Evolutionary conservation across 345 rosid species (phyloP).

Genomic region (Carallia pectinifolia): DNA sequence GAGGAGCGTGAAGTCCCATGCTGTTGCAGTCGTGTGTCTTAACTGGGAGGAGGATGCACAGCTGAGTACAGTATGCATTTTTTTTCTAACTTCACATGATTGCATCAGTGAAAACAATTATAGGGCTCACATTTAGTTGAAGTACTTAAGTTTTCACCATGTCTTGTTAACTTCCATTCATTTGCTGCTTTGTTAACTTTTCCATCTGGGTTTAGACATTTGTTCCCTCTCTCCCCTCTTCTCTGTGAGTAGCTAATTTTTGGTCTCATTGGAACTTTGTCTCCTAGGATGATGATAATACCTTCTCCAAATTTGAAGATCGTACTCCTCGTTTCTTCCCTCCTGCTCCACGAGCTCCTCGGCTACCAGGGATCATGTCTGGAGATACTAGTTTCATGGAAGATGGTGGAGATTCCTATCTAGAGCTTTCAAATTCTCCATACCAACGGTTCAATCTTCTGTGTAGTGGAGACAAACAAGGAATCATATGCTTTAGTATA

Average conservation of each 20-base stretch:
- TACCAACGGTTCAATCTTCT: constrained; percentile 81
- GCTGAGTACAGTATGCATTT: constrained; percentile 37
- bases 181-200: constrained; percentile 5
- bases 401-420: constrained; percentile 77
- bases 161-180: background rate
- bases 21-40: constrained; percentile 75
- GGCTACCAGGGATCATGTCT: constrained; percentile 70
- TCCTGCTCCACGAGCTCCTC: constrained; percentile 85
- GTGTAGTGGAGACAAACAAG: constrained; percentile 84
- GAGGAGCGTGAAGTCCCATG: constrained; percentile 71
- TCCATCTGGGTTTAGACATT: background rate
- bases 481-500: constrained; percentile 77
- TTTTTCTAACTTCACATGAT: background rate
- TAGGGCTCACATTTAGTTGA: too few species aligned
- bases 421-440: constrained; percentile 71
- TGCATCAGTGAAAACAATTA: background rate
- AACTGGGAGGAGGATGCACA: constrained; percentile 83
- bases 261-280: background rate
- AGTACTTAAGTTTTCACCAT: too few species aligned
- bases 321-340: constrained; percentile 88
- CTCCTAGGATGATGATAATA: constrained; percentile 48
- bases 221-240: background rate
- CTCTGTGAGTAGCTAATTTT: background rate
- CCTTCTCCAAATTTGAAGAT: constrained; percentile 56
- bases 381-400: constrained; percentile 84